Percentiles rank a stretch among this genome's conserved stretches.
These are phyloP conservation scores for Silene coronaria DNA, from an alignment of 179 eudicot species.

Conservation along the genomic window DNA sequence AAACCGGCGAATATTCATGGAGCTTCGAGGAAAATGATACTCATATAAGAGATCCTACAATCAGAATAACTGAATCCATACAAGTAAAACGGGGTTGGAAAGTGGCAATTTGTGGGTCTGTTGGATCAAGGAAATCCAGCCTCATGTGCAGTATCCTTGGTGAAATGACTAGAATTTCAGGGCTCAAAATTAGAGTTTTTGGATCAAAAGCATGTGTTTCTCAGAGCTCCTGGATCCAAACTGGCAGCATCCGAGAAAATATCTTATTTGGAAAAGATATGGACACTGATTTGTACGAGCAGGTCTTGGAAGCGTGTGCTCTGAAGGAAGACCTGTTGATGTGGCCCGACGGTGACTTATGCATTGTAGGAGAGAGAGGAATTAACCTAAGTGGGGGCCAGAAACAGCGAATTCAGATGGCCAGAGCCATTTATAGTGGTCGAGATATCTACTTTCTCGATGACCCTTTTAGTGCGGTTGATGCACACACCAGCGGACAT, in stretches of 20 bases:
- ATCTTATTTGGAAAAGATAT: conserved; percentile 72
- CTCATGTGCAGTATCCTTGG: conserved; percentile 78
- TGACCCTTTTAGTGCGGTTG: conserved; percentile 96
- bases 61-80: conserved; percentile 45
- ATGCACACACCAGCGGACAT: conserved; percentile 87
- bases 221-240: conserved; percentile 92
- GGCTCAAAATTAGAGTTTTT: conserved; percentile 49
- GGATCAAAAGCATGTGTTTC: conserved; percentile 90
- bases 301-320: conserved; percentile 76
- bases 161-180: conserved; percentile 68
- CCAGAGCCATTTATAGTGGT: conserved; percentile 69
- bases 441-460: conserved; percentile 84
- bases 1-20: conserved; percentile 67
- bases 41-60: no score
- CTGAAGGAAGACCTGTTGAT: conserved; percentile 57
- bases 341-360: conserved; percentile 72
- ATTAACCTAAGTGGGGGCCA: conserved; percentile 87
- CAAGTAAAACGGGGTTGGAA: conserved; percentile 55
- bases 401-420: conserved; percentile 84
- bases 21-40: no score
- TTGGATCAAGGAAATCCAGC: conserved; percentile 95
- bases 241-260: conserved; percentile 81
- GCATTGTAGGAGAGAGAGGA: conserved; percentile 79
- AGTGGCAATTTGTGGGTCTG: conserved; percentile 90
- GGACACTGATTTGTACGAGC: conserved; percentile 50